Evolutionary conservation across 192 early-diverging fungal species (phyloP).

Genomic region (Coemansia sp.): DNA sequence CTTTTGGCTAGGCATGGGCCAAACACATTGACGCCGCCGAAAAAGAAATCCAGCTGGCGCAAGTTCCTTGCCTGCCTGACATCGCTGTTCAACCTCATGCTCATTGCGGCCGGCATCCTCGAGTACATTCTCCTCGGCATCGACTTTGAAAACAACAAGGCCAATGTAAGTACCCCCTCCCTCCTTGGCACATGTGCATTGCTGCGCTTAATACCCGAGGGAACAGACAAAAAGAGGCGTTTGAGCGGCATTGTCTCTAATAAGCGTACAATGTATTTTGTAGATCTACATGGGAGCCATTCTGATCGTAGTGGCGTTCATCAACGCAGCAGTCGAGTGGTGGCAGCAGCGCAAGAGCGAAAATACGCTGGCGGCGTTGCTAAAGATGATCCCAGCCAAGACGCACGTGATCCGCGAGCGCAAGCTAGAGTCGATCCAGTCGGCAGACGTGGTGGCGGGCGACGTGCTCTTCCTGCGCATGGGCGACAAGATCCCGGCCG

Average conservation of each 20-base stretch:
- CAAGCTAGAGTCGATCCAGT: slow-evolving; percentile 66
- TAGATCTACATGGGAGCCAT: slow-evolving; percentile 90
- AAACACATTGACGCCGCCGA: slow-evolving; percentile 87
- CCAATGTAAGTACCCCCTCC: slow-evolving; percentile 60
- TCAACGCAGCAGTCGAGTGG: slow-evolving; percentile 93
- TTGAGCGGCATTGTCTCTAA: not conserved
- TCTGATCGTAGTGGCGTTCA: slow-evolving; percentile 81
- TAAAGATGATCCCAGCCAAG: slow-evolving; percentile 88
- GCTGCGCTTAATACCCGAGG: not conserved
- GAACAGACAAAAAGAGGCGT: not conserved
- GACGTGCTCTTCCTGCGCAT: slow-evolving; percentile 88
- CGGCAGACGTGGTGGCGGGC: slow-evolving; percentile 78
- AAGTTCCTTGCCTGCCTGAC: slow-evolving; percentile 76
- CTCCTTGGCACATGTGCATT: not conserved
- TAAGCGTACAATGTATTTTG: slow-evolving; percentile 23
- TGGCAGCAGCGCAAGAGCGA: slow-evolving; percentile 89
- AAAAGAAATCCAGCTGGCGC: slow-evolving; percentile 73
- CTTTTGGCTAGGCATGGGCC: slow-evolving; percentile 75
- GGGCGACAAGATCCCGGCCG: slow-evolving; percentile 96
- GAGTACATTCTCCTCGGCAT: slow-evolving; percentile 81
- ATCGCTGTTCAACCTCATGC: slow-evolving; percentile 87
- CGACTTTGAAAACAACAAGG: slow-evolving; percentile 73
- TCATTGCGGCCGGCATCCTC: slow-evolving; percentile 80
- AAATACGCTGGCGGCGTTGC: slow-evolving; percentile 86
- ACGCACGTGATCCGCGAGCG: slow-evolving; percentile 80